phyloP scores from a whole-genome alignment of 2,329 filamentous ascomycete genomes.

The Herpotrichia juniperi region DNA sequence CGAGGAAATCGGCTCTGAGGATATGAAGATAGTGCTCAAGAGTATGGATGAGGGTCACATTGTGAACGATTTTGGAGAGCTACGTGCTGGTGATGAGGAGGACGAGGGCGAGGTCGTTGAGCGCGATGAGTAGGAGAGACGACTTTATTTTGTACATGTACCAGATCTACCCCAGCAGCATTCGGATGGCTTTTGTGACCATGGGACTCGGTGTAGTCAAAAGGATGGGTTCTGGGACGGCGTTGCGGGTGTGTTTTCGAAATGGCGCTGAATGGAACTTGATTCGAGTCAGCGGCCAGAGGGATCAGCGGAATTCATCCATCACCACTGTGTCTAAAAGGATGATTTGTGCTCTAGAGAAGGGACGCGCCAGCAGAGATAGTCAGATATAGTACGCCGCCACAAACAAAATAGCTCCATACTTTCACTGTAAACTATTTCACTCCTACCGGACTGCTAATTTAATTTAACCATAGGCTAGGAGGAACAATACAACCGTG shows the following conservation, averaged over 20 bases:
- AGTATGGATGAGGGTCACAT: constrained; percentile 49
- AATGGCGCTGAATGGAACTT: neutral
- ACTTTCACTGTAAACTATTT: too few relatives aligned
- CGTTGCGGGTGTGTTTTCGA: neutral
- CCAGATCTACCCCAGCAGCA: neutral
- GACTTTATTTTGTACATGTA: neutral
- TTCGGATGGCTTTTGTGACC: neutral
- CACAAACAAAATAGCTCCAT: too few relatives aligned
- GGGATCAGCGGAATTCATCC: too few relatives aligned
- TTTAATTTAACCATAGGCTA: too few relatives aligned
- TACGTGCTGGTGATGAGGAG: constrained; percentile 32
- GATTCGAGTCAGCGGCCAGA: too few relatives aligned
- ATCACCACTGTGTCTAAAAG: too few relatives aligned
- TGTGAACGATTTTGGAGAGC: constrained; percentile 35
- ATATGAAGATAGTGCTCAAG: constrained; percentile 50
- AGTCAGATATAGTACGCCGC: too few relatives aligned
- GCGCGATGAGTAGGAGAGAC: neutral
- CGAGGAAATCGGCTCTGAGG: constrained; percentile 49
- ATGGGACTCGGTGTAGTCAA: neutral
- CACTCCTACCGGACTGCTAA: too few relatives aligned
- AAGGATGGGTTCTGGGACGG: neutral
- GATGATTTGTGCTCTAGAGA: too few relatives aligned
- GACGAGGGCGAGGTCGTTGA: constrained; percentile 27
- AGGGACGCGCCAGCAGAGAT: too few relatives aligned
- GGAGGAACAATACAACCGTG: too few relatives aligned